phyloP scores from a whole-genome alignment of 768 basidiomycete genomes.

The Calocera viscosa region DNA sequence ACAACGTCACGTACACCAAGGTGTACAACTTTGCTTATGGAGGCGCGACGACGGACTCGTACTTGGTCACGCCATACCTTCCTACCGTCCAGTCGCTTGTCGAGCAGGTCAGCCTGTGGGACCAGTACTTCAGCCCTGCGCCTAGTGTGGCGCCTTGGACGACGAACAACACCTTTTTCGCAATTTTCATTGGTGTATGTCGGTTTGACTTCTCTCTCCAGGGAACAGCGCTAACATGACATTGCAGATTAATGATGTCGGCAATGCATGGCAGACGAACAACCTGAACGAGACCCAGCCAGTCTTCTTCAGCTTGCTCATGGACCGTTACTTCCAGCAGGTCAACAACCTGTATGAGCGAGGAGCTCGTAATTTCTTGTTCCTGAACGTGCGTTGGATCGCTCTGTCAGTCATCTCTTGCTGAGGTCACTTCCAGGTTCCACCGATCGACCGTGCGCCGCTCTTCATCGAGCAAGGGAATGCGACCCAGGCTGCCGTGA shows the following conservation, averaged over 20 bases:
- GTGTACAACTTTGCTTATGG: slow-evolving; percentile 34
- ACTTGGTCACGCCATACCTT: slow-evolving; percentile 29
- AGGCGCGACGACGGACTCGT: slow-evolving; percentile 30
- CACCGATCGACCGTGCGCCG: slow-evolving; percentile 31
- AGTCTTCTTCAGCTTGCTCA: slow-evolving; percentile 27
- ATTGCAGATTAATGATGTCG: slow-evolving; percentile 2
- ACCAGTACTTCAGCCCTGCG: slow-evolving; percentile 25
- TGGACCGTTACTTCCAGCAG: slow-evolving; percentile 28
- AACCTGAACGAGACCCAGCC: slow-evolving; percentile 26
- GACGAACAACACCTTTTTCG: slow-evolving; percentile 28
- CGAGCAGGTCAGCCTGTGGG: slow-evolving; percentile 29
- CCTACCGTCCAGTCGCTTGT: slow-evolving; percentile 31
- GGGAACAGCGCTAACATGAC: not conserved
- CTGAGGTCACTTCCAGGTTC: slow-evolving; percentile 24
- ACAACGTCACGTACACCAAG: slow-evolving; percentile 44
- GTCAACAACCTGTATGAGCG: slow-evolving; percentile 37
- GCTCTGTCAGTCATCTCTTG: not conserved
- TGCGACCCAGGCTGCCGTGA: slow-evolving; percentile 23
- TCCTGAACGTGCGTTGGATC: slow-evolving; percentile 13
- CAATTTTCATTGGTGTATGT: slow-evolving; percentile 34
- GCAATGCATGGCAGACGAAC: slow-evolving; percentile 20
- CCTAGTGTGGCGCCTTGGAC: slow-evolving; percentile 27
- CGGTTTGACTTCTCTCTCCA: not conserved
- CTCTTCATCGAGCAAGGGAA: slow-evolving; percentile 32
- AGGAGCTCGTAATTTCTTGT: slow-evolving; percentile 33